Percentiles rank a stretch among this genome's conserved stretches.
phyloP scores from a whole-genome alignment of 306 rosid genomes.

The Rosa chinensis region DNA sequence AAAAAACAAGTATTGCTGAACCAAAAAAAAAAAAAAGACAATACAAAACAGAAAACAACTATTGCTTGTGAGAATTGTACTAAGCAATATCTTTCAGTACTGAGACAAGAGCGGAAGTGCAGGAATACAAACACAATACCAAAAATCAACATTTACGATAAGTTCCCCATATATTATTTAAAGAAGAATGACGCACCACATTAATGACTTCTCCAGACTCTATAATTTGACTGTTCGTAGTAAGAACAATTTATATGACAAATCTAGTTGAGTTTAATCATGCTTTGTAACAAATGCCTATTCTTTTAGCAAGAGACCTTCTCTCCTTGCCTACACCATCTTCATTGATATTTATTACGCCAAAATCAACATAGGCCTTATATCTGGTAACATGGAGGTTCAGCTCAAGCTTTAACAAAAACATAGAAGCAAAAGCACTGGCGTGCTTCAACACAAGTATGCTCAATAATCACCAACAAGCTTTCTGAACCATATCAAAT shows the following conservation, averaged over 20 bases:
- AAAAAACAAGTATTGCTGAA: not conserved
- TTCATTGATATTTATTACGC: not conserved
- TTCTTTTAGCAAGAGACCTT: not conserved
- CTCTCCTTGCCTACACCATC: not conserved
- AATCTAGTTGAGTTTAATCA: not conserved
- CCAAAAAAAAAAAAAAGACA: no score
- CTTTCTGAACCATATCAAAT: not conserved
- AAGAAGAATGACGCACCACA: not conserved
- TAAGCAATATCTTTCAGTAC: no score
- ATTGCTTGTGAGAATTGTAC: no score
- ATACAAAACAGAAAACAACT: not conserved
- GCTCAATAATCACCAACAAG: not conserved
- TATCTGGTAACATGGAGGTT: constrained; percentile 1
- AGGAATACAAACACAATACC: no score
- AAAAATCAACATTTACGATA: not conserved
- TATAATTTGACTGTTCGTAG: not conserved
- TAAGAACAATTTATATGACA: not conserved
- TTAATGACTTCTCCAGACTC: not conserved
- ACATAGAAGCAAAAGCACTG: not conserved
- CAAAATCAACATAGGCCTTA: not conserved
- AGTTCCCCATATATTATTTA: not conserved
- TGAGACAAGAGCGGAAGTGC: no score
- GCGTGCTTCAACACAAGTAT: not conserved
- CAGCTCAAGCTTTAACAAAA: not conserved
- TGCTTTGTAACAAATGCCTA: not conserved